Percentiles rank a stretch among this genome's conserved stretches.
These are phyloP conservation scores for Trichoderma koningii DNA, from an alignment of 2,329 filamentous ascomycete genomes.

Conservation along the genomic window DNA sequence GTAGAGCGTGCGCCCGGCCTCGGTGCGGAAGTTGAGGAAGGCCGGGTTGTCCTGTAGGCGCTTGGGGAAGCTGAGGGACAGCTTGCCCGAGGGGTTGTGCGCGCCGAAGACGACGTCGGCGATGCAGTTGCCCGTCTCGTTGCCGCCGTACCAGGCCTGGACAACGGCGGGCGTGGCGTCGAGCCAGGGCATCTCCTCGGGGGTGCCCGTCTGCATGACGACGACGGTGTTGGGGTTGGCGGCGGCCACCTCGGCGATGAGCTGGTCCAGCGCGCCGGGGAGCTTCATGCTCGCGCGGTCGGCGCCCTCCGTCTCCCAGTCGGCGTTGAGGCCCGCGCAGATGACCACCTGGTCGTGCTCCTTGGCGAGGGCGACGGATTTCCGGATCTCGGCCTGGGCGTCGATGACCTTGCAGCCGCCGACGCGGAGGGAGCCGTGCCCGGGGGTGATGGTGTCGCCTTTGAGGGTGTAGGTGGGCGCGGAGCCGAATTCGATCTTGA, in stretches of 20 bases:
- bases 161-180: conserved; percentile 59
- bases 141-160: conserved; percentile 86
- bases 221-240: conserved; percentile 71
- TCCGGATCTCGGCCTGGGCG: conserved; percentile 59
- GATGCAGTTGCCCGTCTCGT: conserved; percentile 80
- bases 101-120: conserved; percentile 76
- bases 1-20: conserved; percentile 72
- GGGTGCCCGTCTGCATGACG: conserved; percentile 76
- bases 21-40: conserved; percentile 72
- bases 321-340: conserved; percentile 74
- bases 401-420: conserved; percentile 62
- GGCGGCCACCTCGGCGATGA: conserved; percentile 66
- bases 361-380: conserved; percentile 68
- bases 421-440: conserved; percentile 62
- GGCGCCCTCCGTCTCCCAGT: conserved; percentile 79
- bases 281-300: conserved; percentile 79
- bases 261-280: conserved; percentile 69
- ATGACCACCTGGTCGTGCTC: conserved; percentile 76
- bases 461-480: conserved; percentile 59
- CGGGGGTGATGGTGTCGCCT: conserved; percentile 54
- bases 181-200: conserved; percentile 71
- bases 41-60: conserved; percentile 70
- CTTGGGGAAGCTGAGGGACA: conserved; percentile 72
- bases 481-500: conserved; percentile 62
- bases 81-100: conserved; percentile 72